phyloP scores from a whole-genome alignment of 2,329 filamentous ascomycete genomes.

The Colletotrichum viniferum region DNA sequence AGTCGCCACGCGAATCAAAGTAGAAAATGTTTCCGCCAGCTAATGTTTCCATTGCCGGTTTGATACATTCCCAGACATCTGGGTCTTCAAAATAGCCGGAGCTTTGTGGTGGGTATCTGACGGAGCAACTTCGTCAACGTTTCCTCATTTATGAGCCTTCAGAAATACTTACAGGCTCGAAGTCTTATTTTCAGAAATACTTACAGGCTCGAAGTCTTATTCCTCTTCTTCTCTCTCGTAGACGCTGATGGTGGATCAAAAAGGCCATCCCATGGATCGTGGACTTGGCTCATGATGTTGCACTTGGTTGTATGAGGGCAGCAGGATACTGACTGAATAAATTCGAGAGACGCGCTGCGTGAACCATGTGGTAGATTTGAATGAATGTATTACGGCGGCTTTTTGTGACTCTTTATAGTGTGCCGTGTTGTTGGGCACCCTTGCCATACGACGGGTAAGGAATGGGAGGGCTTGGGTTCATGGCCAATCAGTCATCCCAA shows the following conservation, averaged over 20 bases:
- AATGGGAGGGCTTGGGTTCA: not conserved
- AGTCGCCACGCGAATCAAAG: not conserved
- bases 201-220: not conserved
- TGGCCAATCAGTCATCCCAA: not conserved
- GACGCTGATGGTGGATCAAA: not conserved
- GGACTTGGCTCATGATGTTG: not conserved
- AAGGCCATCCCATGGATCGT: accelerated
- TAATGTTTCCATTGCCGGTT: not conserved
- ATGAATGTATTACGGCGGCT: not conserved
- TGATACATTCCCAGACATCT: not conserved
- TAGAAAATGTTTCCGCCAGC: not conserved
- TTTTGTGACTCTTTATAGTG: not conserved
- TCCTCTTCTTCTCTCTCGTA: not conserved
- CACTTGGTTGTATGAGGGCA: not conserved
- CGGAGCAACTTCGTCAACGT: too few species aligned
- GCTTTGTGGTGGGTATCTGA: too few species aligned
- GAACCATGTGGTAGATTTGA: not conserved
- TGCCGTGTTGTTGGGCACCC: not conserved
- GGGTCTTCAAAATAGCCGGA: not conserved
- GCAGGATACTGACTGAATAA: not conserved
- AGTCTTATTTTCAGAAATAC: not conserved
- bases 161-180: too few species aligned
- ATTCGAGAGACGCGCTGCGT: not conserved
- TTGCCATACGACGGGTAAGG: not conserved
- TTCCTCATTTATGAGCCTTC: not conserved